Evolutionary conservation across 768 basidiomycete genomes (phyloP).

Genomic region (Boletus vermiculosoides): DNA sequence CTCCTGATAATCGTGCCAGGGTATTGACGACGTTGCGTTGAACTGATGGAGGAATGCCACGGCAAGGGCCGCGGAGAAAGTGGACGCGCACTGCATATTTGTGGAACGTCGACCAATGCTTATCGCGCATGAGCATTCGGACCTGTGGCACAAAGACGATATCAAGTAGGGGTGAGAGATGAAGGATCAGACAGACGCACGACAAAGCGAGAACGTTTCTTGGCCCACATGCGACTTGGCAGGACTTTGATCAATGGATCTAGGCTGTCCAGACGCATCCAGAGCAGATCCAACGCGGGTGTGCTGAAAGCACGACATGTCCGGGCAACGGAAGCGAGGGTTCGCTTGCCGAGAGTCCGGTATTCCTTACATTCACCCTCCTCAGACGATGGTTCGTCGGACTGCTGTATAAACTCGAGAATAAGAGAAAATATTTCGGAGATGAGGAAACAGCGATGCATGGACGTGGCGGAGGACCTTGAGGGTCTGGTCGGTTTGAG

Average conservation of each 20-base stretch:
- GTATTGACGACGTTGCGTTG: constrained; percentile 3
- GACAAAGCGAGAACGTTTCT: constrained; percentile 1
- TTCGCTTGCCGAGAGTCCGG: not conserved
- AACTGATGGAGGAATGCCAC: not conserved
- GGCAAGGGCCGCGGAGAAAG: constrained; percentile 8
- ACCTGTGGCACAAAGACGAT: not conserved
- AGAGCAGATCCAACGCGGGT: constrained; percentile 21
- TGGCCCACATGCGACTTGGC: constrained; percentile 11
- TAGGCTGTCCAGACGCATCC: constrained; percentile 15
- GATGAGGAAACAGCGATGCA: constrained; percentile 15
- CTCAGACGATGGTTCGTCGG: not conserved
- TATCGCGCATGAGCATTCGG: constrained; percentile 5
- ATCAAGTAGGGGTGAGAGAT: not conserved
- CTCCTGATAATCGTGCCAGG: constrained; percentile 8
- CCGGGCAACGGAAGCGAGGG: constrained; percentile 20
- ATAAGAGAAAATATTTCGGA: constrained; percentile 12
- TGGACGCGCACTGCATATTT: constrained; percentile 18
- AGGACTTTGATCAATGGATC: constrained; percentile 18
- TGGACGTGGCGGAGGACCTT: not conserved
- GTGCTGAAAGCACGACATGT: constrained; percentile 19
- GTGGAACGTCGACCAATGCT: constrained; percentile 17
- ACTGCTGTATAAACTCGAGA: constrained; percentile 8
- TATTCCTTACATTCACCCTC: not conserved
- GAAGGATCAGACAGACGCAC: constrained; percentile 1
- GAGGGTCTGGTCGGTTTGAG: not conserved